Base-by-base conservation (phyloP, 305 asterid genomes). In the Salvia sclarea region DNA sequence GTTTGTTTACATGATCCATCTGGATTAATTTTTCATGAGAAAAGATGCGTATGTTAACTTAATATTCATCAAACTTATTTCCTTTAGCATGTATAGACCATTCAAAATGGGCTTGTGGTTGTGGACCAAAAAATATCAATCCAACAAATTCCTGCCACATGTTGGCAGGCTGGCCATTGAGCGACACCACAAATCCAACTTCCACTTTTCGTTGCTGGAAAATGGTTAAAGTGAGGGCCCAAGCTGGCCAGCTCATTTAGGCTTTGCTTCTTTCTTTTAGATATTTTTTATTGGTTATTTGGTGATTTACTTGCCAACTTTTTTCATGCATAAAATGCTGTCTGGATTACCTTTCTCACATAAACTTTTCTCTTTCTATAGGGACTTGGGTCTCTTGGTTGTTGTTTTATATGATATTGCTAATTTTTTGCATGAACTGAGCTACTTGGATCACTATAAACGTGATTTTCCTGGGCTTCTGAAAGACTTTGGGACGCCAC, bases 361-460 rank as follows among this genome's bases (percentile, higher is more conserved):
- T 8, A 22, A 58, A 2, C 25, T 69, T 75, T 17, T 61, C 45
- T 60, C 41, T 72, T 45, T 74, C 68, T 69, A 69, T 73, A 94
- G 98, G 96, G 99, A 94, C 62, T 80, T 86, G 92, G 80, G 85
- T 73, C 94, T 84, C 73, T 87, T 94, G 79, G 99, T 82, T 67
- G 80, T 76, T 76, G 86, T 94, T 65, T 72, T 94, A 79, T 82
- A 79, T 70, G 81, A 86, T 44, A 74, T 94, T 75, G 91, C 99
- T 70, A 79, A 67, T 60, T 84, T 76, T 77, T 82, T 94, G 79
- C 74, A 73, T 66, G 97, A 89, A 81, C 76, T 37, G 71, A 79
- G 86, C 88, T 91, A 89, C 80, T 72, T 91, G 90, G 99, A 94
- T 81, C 85, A 94, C 73, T 94, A 94, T 71, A 79, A 83, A 48